phyloP scores from a whole-genome alignment of 345 rosid genomes.

The Salix dunnii region DNA sequence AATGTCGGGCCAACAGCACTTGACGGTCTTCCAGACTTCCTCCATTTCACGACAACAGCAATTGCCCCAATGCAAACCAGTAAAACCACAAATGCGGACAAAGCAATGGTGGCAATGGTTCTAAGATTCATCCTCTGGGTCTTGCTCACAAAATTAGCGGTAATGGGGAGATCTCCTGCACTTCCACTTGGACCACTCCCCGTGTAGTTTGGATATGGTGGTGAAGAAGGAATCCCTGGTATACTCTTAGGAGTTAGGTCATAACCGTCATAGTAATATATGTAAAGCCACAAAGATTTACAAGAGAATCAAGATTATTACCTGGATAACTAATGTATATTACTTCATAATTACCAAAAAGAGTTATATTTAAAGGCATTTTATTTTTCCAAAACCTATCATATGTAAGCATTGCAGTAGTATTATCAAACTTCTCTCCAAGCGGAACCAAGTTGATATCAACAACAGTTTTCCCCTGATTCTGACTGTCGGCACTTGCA shows the following conservation, averaged over 20 bases:
- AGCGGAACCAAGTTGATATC: constrained; percentile 93
- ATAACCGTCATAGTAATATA: constrained; percentile 16
- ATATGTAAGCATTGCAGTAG: constrained; percentile 78
- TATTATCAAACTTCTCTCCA: constrained; percentile 96
- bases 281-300: constrained; percentile 14
- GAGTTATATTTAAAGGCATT: constrained; percentile 66
- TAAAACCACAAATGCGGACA: constrained; percentile 77
- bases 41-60: constrained; percentile 67
- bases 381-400: constrained; percentile 71
- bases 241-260: constrained; percentile 10
- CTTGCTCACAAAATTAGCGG: constrained; percentile 57
- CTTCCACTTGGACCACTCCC: constrained; percentile 69
- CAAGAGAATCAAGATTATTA: constrained; percentile 28
- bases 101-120: constrained; percentile 62
- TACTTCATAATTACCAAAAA: constrained; percentile 85
- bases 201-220: constrained; percentile 49
- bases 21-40: constrained; percentile 72
- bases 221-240: constrained; percentile 84
- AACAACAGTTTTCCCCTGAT: constrained; percentile 81
- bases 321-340: constrained; percentile 81
- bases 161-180: constrained; percentile 65
- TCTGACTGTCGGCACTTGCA: constrained; percentile 85
- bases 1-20: constrained; percentile 79
- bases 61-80: constrained; percentile 71
- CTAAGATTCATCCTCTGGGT: constrained; percentile 66